Conservation (phyloP, 208 protist genomes). For the Trypanosoma vivax region DNA sequence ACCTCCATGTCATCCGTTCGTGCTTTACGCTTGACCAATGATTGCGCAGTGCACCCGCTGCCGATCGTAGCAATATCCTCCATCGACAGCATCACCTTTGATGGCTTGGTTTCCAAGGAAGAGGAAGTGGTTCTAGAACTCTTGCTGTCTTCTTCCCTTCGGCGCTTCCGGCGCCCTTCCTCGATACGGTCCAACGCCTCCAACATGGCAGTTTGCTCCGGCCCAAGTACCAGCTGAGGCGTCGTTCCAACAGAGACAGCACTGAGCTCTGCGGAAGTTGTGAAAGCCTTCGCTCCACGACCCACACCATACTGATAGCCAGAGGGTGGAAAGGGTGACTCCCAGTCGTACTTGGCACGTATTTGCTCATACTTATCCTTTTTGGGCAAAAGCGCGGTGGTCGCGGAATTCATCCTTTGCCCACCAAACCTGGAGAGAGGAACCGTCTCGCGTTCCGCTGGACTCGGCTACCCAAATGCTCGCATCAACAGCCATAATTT, state of each 20-base stretch:
- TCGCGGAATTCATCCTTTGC: constrained; percentile 8
- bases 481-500: too few relatives aligned
- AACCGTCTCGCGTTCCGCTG: too few relatives aligned
- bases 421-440: too few relatives aligned
- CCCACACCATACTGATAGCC: constrained; percentile 75
- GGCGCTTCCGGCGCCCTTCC: constrained; percentile 21
- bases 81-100: constrained; percentile 16
- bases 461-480: too few relatives aligned
- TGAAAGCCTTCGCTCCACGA: constrained; percentile 67
- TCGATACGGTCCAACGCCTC: constrained; percentile 42
- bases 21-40: constrained; percentile 50
- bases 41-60: constrained; percentile 4
- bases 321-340: constrained; percentile 47
- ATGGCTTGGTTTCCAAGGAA: background rate
- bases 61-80: constrained; percentile 22
- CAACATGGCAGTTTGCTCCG: constrained; percentile 25
- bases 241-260: constrained; percentile 9
- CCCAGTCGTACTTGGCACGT: constrained; percentile 71
- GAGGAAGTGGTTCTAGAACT: background rate
- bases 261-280: constrained; percentile 71
- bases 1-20: constrained; percentile 59
- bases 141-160: constrained; percentile 2
- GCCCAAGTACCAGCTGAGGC: constrained; percentile 1
- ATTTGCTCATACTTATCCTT: constrained; percentile 74
- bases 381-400: constrained; percentile 1